These are phyloP conservation scores for Mycena capillaripes DNA, from an alignment of 768 basidiomycete genomes.

Conservation along the genomic window DNA sequence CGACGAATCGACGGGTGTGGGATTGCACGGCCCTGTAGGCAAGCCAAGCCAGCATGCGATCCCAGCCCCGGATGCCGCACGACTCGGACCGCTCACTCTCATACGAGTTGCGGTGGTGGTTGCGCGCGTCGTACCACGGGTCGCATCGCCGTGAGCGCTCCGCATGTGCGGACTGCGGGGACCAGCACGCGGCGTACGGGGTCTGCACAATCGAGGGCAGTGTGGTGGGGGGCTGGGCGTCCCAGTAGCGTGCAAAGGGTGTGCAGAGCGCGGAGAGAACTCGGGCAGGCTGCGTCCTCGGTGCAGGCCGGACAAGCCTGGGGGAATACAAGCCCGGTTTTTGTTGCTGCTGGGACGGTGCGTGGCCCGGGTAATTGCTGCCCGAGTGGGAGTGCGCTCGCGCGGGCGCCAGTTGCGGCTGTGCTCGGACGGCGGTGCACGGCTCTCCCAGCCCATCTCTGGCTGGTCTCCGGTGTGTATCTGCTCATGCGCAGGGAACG, in stretches of 20 bases:
- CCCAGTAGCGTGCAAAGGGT: constrained; percentile 46
- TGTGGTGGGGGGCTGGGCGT: no score
- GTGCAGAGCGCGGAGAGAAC: constrained; percentile 70
- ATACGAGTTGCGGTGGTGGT: no score
- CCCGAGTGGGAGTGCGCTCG: constrained; percentile 46
- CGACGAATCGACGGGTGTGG: no score
- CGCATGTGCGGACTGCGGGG: no score
- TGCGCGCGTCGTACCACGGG: no score
- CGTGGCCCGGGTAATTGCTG: constrained; percentile 51
- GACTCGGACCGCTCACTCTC: no score
- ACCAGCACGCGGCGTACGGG: no score
- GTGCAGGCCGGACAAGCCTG: constrained; percentile 56
- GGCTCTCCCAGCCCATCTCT: constrained; percentile 74
- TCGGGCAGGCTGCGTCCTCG: constrained; percentile 67
- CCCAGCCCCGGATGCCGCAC: no score
- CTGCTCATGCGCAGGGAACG: constrained; percentile 67
- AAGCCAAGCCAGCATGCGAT: no score
- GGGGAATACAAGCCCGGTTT: constrained; percentile 51
- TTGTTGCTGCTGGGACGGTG: constrained; percentile 44
- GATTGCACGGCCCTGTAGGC: no score
- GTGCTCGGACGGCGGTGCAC: constrained; percentile 53
- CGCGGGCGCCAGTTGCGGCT: constrained; percentile 33
- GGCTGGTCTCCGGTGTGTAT: constrained; percentile 59
- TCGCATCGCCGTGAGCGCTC: no score
- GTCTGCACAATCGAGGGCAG: no score